These are phyloP conservation scores for Caloboletus inedulis DNA, from an alignment of 1,284 basidiomycete species.

Conservation along the genomic window DNA sequence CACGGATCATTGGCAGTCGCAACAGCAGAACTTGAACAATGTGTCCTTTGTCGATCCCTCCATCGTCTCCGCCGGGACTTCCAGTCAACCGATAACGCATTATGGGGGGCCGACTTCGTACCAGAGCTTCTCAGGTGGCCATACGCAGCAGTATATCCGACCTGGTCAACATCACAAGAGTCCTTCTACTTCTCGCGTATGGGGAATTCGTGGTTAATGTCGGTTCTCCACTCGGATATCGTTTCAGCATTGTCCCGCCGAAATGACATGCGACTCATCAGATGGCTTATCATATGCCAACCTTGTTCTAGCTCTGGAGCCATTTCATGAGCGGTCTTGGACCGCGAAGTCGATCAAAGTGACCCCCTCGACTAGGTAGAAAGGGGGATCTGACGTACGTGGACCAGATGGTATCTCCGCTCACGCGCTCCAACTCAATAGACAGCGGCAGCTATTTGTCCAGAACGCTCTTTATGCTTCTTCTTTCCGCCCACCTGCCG, in stretches of 20 bases:
- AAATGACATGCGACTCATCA: conserved; percentile 4
- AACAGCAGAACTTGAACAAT: conserved; percentile 12
- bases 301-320: not conserved
- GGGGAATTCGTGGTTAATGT: conserved; percentile 29
- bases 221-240: not conserved
- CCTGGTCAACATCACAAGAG: conserved; percentile 20
- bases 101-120: conserved; percentile 6
- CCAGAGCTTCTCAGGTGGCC: conserved; percentile 10
- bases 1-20: conserved; percentile 15
- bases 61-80: conserved; percentile 17
- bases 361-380: not conserved
- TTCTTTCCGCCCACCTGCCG: not conserved
- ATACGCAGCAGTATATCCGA: conserved; percentile 15
- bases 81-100: conserved; percentile 3
- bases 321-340: conserved; percentile 6
- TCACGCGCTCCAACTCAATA: conserved; percentile 8
- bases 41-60: conserved; percentile 22
- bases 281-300: conserved; percentile 10
- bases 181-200: conserved; percentile 21
- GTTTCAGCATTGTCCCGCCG: not conserved
- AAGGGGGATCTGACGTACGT: not conserved
- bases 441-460: conserved; percentile 3
- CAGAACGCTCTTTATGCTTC: not conserved
- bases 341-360: conserved; percentile 1
- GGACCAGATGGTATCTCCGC: conserved; percentile 6